Base-by-base conservation (phyloP, 1,139 yeast species). In the Trichomonascaceae sp. region DNA sequence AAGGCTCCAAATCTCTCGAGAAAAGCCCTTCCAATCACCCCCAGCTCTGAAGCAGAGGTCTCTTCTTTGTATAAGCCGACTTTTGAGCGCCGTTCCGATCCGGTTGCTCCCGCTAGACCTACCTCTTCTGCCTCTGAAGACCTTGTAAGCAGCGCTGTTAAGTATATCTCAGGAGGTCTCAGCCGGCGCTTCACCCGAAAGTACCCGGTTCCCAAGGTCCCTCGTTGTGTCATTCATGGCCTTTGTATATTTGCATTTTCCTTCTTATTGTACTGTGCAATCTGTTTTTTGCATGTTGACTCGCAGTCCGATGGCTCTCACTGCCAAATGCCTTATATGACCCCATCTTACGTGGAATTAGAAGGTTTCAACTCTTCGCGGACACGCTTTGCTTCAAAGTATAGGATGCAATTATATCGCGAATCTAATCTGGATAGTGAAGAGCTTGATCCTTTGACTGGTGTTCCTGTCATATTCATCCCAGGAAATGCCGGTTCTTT, bases 401-500 rank as follows among this genome's bases (percentile, higher is more conserved):
- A 88, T 68, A 83, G 89, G 12, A 70, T 88, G 15, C 85, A 84
- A 61, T 74, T 88, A 7, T 88, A 88, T 66, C 72, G 82, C 45
- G 66, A 71, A 17, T 67, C 67, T n/a, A 66, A 70, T 15, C 71
- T 73, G 13, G 71, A 72, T 43, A 68, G 68, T 9, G 70, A 27
- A 1, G 38, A 22, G 22, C 45, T 48, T 12, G 70, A 70, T 24
- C 68, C 85, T n/a, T 55, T 61, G n/a, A 76, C 75, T 55, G 96
- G 96, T 0, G 77, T 84, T 2, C 96, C 96, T 0, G 85, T 85
- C 1, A 71, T 88, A 18, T 88, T 88, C 65, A 85, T 88, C 36
- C 96, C 96, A 1, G 96, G 96, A 1, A 88, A 88, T 66, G 96
- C 96, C 1, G 96, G 96, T 1, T 83, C 90, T 60, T 87, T 78